Evolutionary conservation across 805 yeast species (phyloP).

Genomic region (Schwanniomyces vanrijiae): DNA sequence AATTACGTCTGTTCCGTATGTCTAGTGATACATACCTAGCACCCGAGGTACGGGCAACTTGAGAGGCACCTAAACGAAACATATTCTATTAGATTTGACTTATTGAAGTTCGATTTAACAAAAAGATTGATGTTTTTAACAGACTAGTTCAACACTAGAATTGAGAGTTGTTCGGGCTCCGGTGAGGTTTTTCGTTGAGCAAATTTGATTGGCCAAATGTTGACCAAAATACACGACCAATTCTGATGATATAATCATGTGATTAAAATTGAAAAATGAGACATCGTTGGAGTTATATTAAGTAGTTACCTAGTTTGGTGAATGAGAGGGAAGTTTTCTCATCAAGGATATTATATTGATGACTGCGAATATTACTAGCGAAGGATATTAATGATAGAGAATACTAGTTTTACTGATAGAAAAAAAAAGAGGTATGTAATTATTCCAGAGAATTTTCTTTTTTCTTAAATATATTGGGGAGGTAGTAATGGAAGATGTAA

Average conservation of each 20-base stretch:
- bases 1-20: background rate
- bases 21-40: slow-evolving; percentile 47
- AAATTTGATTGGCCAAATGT: slow-evolving; percentile 17
- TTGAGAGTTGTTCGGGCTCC: slow-evolving; percentile 7
- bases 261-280: background rate
- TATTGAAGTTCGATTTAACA: background rate
- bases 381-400: too few relatives aligned
- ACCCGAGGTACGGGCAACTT: slow-evolving; percentile 49
- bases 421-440: too few relatives aligned
- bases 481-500: too few relatives aligned
- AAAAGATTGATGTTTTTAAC: slow-evolving; percentile 1
- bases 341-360: too few relatives aligned
- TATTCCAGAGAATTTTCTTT: too few relatives aligned
- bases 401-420: too few relatives aligned
- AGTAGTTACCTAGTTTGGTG: too few relatives aligned
- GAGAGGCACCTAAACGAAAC: slow-evolving; percentile 57
- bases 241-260: background rate
- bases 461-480: too few relatives aligned
- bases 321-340: too few relatives aligned
- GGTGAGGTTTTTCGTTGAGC: slow-evolving; percentile 10
- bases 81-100: slow-evolving; percentile 22
- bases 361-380: too few relatives aligned
- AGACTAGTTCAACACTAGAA: background rate
- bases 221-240: slow-evolving; percentile 3
- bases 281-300: too few relatives aligned